Evolutionary conservation across 2,329 filamentous ascomycete genomes (phyloP).

Genomic region (Chalaropsis thielavioides): DNA sequence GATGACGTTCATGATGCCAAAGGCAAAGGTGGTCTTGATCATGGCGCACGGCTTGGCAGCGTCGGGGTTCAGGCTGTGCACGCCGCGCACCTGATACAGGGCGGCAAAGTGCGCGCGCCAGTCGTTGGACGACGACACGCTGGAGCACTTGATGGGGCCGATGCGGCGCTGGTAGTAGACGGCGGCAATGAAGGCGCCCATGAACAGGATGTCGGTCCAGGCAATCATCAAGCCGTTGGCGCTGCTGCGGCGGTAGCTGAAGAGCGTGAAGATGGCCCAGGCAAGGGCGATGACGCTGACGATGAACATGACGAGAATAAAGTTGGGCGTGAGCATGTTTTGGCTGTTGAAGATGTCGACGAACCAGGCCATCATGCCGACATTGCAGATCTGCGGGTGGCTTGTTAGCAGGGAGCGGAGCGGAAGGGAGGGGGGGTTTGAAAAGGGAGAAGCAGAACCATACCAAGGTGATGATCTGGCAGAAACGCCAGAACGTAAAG

Average conservation of each 20-base stretch:
- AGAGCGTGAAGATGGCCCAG: slow-evolving; percentile 51
- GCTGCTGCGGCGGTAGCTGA: slow-evolving; percentile 49
- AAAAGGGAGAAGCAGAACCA: slow-evolving; percentile 19
- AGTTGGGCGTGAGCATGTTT: slow-evolving; percentile 46
- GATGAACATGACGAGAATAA: slow-evolving; percentile 54
- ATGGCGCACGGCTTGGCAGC: slow-evolving; percentile 71
- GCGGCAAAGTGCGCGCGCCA: slow-evolving; percentile 48
- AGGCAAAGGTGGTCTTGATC: slow-evolving; percentile 80
- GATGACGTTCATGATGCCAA: slow-evolving; percentile 75
- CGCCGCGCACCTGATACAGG: slow-evolving; percentile 40
- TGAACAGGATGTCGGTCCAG: slow-evolving; percentile 45
- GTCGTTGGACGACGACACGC: slow-evolving; percentile 32
- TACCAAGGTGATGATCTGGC: slow-evolving; percentile 50
- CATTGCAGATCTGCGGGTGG: slow-evolving; percentile 40
- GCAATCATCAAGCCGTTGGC: slow-evolving; percentile 47
- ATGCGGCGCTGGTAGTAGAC: slow-evolving; percentile 47
- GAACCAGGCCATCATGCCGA: slow-evolving; percentile 55
- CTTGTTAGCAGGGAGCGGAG: slow-evolving; percentile 16
- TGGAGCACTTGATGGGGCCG: slow-evolving; percentile 50
- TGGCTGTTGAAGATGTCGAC: slow-evolving; percentile 42
- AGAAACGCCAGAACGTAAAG: slow-evolving; percentile 48
- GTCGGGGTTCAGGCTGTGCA: slow-evolving; percentile 35
- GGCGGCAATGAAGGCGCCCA: slow-evolving; percentile 49
- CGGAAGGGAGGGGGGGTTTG: background rate
- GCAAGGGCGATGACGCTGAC: slow-evolving; percentile 47